A percentile compares a stretch with the other conserved stretches of the same genome.
phyloP scores from a whole-genome alignment of 768 basidiomycete species.

The Lyophyllum atratum region DNA sequence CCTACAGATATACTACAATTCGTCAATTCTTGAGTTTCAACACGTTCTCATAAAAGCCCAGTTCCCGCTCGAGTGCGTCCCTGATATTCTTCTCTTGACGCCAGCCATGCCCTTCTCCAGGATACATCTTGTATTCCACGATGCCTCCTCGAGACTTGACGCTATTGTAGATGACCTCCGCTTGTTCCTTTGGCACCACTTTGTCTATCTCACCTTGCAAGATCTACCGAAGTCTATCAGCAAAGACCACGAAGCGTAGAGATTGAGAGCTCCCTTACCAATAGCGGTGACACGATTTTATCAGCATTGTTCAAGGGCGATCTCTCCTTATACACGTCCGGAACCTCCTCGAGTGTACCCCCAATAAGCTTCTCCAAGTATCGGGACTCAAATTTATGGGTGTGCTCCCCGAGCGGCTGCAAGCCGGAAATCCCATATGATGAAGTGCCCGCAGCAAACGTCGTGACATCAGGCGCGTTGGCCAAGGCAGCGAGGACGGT shows the following conservation, averaged over 20 bases:
- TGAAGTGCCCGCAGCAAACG: slow-evolving; percentile 65
- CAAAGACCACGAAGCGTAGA: background rate
- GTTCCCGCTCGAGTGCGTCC: slow-evolving; percentile 52
- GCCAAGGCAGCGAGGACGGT: slow-evolving; percentile 57
- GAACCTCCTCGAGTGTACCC: slow-evolving; percentile 52
- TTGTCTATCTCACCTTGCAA: slow-evolving; percentile 67
- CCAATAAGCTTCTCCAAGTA: slow-evolving; percentile 69
- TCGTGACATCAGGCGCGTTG: slow-evolving; percentile 38
- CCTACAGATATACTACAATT: too few species aligned
- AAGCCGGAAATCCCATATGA: slow-evolving; percentile 75
- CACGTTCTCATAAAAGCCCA: slow-evolving; percentile 55
- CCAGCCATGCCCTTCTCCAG: slow-evolving; percentile 71
- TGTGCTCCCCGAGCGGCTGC: slow-evolving; percentile 51
- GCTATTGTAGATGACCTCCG: slow-evolving; percentile 55
- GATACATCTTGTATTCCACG: slow-evolving; percentile 61
- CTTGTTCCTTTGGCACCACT: slow-evolving; percentile 70
- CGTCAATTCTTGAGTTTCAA: slow-evolving; percentile 27
- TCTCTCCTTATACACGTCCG: slow-evolving; percentile 57
- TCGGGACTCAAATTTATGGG: slow-evolving; percentile 71
- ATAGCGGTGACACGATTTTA: slow-evolving; percentile 60
- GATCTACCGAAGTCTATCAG: slow-evolving; percentile 40
- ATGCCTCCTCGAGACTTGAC: slow-evolving; percentile 51
- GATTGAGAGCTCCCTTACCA: slow-evolving; percentile 54
- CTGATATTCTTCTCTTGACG: slow-evolving; percentile 55
- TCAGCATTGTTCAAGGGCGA: slow-evolving; percentile 66